Conservation (phyloP, 768 basidiomycete genomes). For the Termitomyces sp. region DNA sequence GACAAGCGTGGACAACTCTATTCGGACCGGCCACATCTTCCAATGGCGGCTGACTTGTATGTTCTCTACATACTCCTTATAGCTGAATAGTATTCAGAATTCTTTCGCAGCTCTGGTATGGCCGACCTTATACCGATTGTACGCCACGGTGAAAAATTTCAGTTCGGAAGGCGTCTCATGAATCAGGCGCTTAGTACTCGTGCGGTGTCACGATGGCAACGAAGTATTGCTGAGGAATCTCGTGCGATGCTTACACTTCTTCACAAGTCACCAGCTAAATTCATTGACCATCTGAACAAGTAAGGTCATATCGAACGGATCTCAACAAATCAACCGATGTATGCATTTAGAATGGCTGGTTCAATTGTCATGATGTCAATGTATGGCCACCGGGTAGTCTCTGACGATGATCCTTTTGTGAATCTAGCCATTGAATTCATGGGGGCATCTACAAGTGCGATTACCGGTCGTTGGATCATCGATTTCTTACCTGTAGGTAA, state of each 20-base stretch:
- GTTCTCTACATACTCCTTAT: neutral
- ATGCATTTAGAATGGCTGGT: constrained; percentile 10
- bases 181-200: constrained; percentile 15
- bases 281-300: constrained; percentile 13
- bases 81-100: neutral
- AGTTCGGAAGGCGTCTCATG: constrained; percentile 13
- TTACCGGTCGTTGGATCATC: no score
- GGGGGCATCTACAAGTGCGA: constrained; percentile 14
- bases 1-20: constrained; percentile 16
- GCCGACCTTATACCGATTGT: constrained; percentile 15
- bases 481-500: no score
- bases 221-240: constrained; percentile 12
- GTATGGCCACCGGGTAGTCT: constrained; percentile 14
- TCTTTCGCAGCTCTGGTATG: constrained; percentile 12
- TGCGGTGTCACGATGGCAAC: constrained; percentile 15
- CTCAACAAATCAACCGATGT: neutral
- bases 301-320: neutral
- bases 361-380: constrained; percentile 17
- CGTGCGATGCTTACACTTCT: constrained; percentile 10
- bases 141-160: constrained; percentile 13
- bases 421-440: constrained; percentile 15
- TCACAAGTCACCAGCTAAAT: constrained; percentile 2
- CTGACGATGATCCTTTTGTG: constrained; percentile 13
- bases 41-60: constrained; percentile 16
- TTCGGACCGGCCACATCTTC: constrained; percentile 12